Percentiles rank a stretch among this genome's conserved stretches.
Conservation (phyloP, 805 yeast species). For the Kazachstania psychrophila region DNA sequence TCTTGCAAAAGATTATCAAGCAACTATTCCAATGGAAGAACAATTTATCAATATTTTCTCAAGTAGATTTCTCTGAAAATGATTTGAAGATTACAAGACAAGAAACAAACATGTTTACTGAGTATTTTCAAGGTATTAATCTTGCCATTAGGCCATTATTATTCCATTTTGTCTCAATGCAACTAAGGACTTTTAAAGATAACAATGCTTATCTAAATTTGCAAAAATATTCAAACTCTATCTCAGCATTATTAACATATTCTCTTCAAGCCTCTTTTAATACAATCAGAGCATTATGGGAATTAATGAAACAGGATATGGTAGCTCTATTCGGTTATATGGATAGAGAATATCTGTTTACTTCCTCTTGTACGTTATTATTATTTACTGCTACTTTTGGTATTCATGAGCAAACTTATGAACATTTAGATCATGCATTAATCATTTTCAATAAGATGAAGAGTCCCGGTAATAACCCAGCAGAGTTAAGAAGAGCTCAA, state of each 20-base stretch:
- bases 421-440: conserved; percentile 65
- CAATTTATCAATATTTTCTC: conserved; percentile 52
- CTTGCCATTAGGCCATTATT: conserved; percentile 68
- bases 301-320: conserved; percentile 65
- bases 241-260: conserved; percentile 61
- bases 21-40: conserved; percentile 61
- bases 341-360: conserved; percentile 76
- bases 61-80: conserved; percentile 44
- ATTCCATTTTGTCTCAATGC: conserved; percentile 66
- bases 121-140: conserved; percentile 74
- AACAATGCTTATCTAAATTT: conserved; percentile 51
- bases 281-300: conserved; percentile 66
- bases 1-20: conserved; percentile 59
- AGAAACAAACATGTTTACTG: conserved; percentile 69
- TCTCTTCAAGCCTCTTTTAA: conserved; percentile 76
- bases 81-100: conserved; percentile 49
- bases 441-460: conserved; percentile 65
- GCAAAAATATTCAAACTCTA: conserved; percentile 56
- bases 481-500: conserved; percentile 65
- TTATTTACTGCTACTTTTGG: conserved; percentile 75
- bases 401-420: conserved; percentile 64
- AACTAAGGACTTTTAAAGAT: conserved; percentile 41
- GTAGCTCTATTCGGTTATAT: conserved; percentile 80
- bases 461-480: conserved; percentile 70
- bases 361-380: conserved; percentile 64